These are phyloP conservation scores for Grosmannia penicillata DNA, from an alignment of 2,329 filamentous ascomycete genomes.

Conservation along the genomic window DNA sequence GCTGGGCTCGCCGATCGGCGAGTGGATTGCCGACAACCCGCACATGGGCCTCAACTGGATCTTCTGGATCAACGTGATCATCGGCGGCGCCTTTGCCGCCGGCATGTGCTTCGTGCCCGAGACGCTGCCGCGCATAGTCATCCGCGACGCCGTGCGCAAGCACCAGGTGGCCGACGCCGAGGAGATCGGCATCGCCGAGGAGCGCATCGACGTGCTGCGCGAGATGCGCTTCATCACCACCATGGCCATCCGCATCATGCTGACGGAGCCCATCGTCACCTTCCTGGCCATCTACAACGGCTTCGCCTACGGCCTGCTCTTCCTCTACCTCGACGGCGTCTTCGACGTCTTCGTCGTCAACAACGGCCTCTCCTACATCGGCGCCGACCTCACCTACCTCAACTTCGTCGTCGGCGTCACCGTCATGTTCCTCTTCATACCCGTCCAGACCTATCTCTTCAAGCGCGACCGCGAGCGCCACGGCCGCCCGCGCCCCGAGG, in stretches of 20 bases:
- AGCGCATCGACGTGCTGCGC: constrained; percentile 2
- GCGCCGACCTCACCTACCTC: constrained; percentile 7
- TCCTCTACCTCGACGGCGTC: constrained; percentile 6
- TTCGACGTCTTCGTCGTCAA: constrained; percentile 6
- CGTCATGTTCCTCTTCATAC: constrained; percentile 5
- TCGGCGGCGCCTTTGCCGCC: constrained; percentile 2
- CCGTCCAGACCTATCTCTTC: constrained; percentile 6
- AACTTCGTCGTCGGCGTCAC: constrained; percentile 6
- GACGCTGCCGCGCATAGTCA: constrained; percentile 4
- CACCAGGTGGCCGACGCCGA: constrained; percentile 1
- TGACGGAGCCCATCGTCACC: constrained; percentile 4
- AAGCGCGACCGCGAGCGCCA: constrained; percentile 1
- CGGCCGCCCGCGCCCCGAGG: constrained; percentile 3
- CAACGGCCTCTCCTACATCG: constrained; percentile 6
- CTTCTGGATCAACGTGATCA: constrained; percentile 7
- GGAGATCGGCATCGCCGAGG: constrained; percentile 3
- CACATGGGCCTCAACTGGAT: constrained; percentile 6
- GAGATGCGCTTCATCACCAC: constrained; percentile 6
- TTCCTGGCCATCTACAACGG: constrained; percentile 6
- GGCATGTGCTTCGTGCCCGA: constrained; percentile 5
- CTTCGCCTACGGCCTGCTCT: constrained; percentile 6
- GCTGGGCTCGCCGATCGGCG: constrained; percentile 4
- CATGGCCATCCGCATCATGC: constrained; percentile 6
- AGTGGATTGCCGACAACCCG: constrained; percentile 5
- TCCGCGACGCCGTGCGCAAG: background rate